phyloP scores from a whole-genome alignment of 768 basidiomycete genomes.

The Polyporus arcularius region DNA sequence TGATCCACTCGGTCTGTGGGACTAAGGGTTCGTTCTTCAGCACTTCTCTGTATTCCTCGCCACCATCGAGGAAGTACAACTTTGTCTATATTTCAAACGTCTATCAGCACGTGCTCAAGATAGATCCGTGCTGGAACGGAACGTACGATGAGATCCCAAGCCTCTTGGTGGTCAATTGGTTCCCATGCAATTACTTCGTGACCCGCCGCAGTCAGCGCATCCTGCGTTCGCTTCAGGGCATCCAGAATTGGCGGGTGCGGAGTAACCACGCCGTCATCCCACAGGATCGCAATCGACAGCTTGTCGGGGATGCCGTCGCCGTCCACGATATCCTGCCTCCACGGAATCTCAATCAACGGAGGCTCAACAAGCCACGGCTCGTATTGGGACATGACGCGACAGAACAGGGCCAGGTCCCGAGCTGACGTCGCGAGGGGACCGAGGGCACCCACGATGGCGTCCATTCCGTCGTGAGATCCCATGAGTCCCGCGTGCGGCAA shows the following conservation, averaged over 20 bases:
- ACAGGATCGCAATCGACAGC: constrained; percentile 48
- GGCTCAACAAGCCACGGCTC: constrained; percentile 50
- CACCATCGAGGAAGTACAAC: constrained; percentile 53
- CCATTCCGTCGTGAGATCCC: constrained; percentile 55
- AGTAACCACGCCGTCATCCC: constrained; percentile 51
- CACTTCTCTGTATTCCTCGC: constrained; percentile 44
- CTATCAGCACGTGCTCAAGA: constrained; percentile 20
- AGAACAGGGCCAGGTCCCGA: constrained; percentile 51
- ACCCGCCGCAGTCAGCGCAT: constrained; percentile 44
- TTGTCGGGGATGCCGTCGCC: constrained; percentile 41
- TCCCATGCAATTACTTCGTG: constrained; percentile 54
- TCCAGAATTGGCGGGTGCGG: constrained; percentile 50
- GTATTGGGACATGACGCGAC: constrained; percentile 45
- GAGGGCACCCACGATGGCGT: constrained; percentile 50
- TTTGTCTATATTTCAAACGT: constrained; percentile 33
- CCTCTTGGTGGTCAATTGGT: constrained; percentile 44
- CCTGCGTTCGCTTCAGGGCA: constrained; percentile 41
- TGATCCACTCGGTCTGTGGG: constrained; percentile 46
- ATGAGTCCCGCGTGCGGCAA: constrained; percentile 52
- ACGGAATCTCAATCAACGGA: constrained; percentile 50
- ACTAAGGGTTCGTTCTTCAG: constrained; percentile 40
- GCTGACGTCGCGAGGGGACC: constrained; percentile 51
- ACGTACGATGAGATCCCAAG: constrained; percentile 51
- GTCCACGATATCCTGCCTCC: constrained; percentile 42
- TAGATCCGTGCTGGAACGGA: constrained; percentile 11